Evolutionary conservation across 2,329 filamentous ascomycete genomes (phyloP).

Genomic region (Sphaerulina musiva): DNA sequence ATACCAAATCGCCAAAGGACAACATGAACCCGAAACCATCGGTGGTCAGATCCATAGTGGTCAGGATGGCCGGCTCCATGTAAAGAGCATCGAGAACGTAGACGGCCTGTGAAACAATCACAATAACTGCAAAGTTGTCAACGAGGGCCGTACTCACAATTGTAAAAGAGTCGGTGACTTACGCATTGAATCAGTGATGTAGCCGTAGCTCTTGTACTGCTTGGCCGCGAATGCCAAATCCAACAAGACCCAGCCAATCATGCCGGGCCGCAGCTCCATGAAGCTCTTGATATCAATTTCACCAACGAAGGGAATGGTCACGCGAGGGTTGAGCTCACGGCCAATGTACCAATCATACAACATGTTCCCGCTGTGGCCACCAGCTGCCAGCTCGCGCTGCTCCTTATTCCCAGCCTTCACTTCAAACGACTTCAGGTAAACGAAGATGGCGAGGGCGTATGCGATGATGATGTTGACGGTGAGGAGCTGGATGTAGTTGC

Average conservation of each 20-base stretch:
- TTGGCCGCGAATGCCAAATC: conserved; percentile 79
- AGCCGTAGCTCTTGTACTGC: conserved; percentile 79
- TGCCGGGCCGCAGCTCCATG: conserved; percentile 83
- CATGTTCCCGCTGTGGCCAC: conserved; percentile 75
- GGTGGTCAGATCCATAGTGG: conserved; percentile 87
- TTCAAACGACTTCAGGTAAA: conserved; percentile 75
- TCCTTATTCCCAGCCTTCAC: conserved; percentile 69
- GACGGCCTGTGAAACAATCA: conserved; percentile 68
- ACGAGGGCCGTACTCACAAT: background rate
- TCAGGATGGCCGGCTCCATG: conserved; percentile 83
- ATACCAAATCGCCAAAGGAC: conserved; percentile 82
- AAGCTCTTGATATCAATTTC: conserved; percentile 86
- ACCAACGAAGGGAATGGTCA: conserved; percentile 70
- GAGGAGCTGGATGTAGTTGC: conserved; percentile 81
- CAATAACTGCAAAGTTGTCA: conserved; percentile 47
- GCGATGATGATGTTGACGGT: conserved; percentile 76
- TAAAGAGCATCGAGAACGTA: conserved; percentile 81
- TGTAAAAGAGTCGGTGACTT: conserved; percentile 9
- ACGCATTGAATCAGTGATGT: conserved; percentile 73
- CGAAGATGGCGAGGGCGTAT: conserved; percentile 64
- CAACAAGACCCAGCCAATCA: conserved; percentile 82
- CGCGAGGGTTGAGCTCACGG: conserved; percentile 84
- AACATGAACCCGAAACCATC: conserved; percentile 97
- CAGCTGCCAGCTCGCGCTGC: conserved; percentile 70
- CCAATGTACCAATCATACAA: conserved; percentile 97